A percentile compares a stretch with the other conserved stretches of the same genome.
These are phyloP conservation scores for Amaranthus hypochondriacus DNA, from an alignment of 148 eudicot species.

Conservation along the genomic window DNA sequence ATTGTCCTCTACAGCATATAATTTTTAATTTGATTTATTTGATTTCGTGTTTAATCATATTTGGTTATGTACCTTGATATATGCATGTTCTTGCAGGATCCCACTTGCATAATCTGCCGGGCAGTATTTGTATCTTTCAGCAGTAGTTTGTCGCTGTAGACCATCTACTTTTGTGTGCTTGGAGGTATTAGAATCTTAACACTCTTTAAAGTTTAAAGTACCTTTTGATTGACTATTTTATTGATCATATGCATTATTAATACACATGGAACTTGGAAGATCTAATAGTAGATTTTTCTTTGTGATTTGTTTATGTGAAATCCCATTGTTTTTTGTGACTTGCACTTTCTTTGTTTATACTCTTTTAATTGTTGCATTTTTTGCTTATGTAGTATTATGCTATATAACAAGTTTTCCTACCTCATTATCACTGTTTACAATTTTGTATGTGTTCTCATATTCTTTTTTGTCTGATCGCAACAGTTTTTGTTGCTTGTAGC, in stretches of 20 bases:
- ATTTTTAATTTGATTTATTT: background rate
- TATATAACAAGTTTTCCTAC: background rate
- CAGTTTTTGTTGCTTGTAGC: background rate
- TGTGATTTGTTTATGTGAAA: background rate
- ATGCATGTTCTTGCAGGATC: constrained; percentile 56
- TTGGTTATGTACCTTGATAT: constrained; percentile 10
- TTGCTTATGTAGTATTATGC: background rate
- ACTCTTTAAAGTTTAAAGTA: background rate
- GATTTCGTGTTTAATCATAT: background rate
- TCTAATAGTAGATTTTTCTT: background rate
- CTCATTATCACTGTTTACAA: background rate
- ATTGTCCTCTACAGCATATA: background rate
- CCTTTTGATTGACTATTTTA: background rate
- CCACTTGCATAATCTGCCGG: constrained; percentile 91
- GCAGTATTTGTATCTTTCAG: constrained; percentile 87
- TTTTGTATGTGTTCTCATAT: background rate
- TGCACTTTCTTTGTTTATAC: background rate
- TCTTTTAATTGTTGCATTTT: background rate
- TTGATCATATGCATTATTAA: background rate
- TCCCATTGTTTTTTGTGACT: background rate
- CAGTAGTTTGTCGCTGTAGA: constrained; percentile 87
- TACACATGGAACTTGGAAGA: background rate
- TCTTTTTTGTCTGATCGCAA: background rate
- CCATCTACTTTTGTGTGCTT: constrained; percentile 77
- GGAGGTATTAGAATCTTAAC: constrained; percentile 52